These are phyloP conservation scores for Emericellopsis cladophorae DNA, from an alignment of 2,329 filamentous ascomycete species.

Conservation along the genomic window DNA sequence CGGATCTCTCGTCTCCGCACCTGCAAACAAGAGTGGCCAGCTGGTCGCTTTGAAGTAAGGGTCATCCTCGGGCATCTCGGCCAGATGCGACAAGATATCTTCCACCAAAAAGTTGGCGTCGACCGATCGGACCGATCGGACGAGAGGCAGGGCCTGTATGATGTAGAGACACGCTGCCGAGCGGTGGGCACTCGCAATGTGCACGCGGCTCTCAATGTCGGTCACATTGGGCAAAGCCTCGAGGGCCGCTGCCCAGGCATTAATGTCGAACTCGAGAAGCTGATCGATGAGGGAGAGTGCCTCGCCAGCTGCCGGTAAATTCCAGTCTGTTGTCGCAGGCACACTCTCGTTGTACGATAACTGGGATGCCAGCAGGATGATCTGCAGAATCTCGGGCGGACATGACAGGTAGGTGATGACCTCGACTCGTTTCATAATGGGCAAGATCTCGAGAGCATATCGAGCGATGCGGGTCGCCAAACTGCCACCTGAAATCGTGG, in stretches of 20 bases:
- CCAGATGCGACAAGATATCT: slow-evolving; percentile 38
- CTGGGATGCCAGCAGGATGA: slow-evolving; percentile 30
- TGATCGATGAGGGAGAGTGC: slow-evolving; percentile 25
- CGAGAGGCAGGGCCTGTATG: slow-evolving; percentile 26
- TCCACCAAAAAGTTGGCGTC: slow-evolving; percentile 30
- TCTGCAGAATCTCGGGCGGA: slow-evolving; percentile 27
- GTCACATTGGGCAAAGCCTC: slow-evolving; percentile 18
- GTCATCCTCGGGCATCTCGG: slow-evolving; percentile 31
- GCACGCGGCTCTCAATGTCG: slow-evolving; percentile 27
- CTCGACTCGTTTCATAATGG: slow-evolving; percentile 27
- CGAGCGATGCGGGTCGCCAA: slow-evolving; percentile 24
- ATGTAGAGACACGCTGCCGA: slow-evolving; percentile 34
- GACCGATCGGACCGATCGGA: slow-evolving; percentile 20
- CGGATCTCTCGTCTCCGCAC: slow-evolving; percentile 36
- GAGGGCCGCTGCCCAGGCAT: slow-evolving; percentile 26
- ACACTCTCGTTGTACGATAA: slow-evolving; percentile 21
- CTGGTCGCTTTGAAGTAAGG: slow-evolving; percentile 45
- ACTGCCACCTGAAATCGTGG: slow-evolving; percentile 21
- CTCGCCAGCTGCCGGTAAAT: slow-evolving; percentile 18
- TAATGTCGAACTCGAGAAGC: slow-evolving; percentile 26
- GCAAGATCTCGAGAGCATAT: slow-evolving; percentile 23
- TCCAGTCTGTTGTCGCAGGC: slow-evolving; percentile 14
- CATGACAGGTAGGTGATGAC: slow-evolving; percentile 28
- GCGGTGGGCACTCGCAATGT: slow-evolving; percentile 31
- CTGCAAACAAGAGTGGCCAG: slow-evolving; percentile 47